A percentile compares a stretch with the other conserved stretches of the same genome.
Conservation (phyloP, 805 yeast species). For the Torulaspora delbrueckii region DNA sequence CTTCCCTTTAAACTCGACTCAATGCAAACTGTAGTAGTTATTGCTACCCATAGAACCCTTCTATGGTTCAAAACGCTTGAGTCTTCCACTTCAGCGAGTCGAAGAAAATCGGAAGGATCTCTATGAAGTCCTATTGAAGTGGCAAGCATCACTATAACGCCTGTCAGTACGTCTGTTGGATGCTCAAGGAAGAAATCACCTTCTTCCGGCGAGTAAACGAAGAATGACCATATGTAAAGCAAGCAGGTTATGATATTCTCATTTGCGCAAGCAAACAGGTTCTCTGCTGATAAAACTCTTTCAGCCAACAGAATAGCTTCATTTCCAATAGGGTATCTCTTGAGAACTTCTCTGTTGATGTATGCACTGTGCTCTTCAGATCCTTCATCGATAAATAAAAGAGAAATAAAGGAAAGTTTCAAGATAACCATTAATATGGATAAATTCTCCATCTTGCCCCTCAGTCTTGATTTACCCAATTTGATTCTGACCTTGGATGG, state of each 20-base stretch:
- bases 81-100: slow-evolving; percentile 21
- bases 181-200: slow-evolving; percentile 34
- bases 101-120: slow-evolving; percentile 31
- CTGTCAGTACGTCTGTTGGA: slow-evolving; percentile 34
- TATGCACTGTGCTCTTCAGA: slow-evolving; percentile 8
- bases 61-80: slow-evolving; percentile 28
- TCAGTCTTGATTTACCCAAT: slow-evolving; percentile 26
- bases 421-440: slow-evolving; percentile 26
- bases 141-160: slow-evolving; percentile 30
- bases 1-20: slow-evolving; percentile 34
- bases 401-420: slow-evolving; percentile 30
- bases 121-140: slow-evolving; percentile 34
- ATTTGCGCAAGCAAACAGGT: slow-evolving; percentile 31
- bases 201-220: slow-evolving; percentile 34
- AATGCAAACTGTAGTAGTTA: slow-evolving; percentile 23
- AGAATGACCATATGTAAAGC: slow-evolving; percentile 33
- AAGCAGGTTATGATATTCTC: slow-evolving; percentile 32
- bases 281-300: slow-evolving; percentile 28
- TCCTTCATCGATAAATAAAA: slow-evolving; percentile 17
- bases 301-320: slow-evolving; percentile 28
- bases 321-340: slow-evolving; percentile 26
- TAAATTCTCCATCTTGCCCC: slow-evolving; percentile 29
- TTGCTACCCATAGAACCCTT: slow-evolving; percentile 31
- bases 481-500: slow-evolving; percentile 22
- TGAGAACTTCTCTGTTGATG: slow-evolving; percentile 18